A percentile compares a stretch with the other conserved stretches of the same genome.
phyloP scores from a whole-genome alignment of 441 rosid genomes.

The Adansonia rubrostipa region DNA sequence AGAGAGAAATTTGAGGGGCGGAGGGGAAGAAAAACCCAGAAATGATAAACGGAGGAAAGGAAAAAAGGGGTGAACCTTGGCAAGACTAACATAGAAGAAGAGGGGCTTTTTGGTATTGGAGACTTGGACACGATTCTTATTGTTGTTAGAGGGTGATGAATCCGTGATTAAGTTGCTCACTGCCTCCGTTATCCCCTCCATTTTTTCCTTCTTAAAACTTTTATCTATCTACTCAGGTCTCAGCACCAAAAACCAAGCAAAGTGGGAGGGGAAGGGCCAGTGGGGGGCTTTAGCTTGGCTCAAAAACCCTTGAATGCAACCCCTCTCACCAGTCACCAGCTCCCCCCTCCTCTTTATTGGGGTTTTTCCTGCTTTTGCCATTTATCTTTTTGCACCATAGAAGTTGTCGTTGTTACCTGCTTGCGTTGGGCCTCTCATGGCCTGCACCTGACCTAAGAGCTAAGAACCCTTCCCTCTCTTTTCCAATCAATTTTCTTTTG shows the following conservation, averaged over 20 bases:
- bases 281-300: not conserved
- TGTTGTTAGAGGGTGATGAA: constrained; percentile 33
- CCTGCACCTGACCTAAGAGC: not conserved
- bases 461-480: too few species aligned
- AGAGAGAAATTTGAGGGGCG: not conserved
- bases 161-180: constrained; percentile 46
- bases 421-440: not conserved
- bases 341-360: not conserved
- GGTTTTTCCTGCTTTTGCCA: not conserved
- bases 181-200: constrained; percentile 60
- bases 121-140: constrained; percentile 72
- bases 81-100: constrained; percentile 73
- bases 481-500: too few species aligned
- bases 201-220: constrained; percentile 18
- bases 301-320: constrained; percentile 23
- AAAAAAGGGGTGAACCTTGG: constrained; percentile 45
- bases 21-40: not conserved
- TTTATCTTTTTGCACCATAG: rapidly evolving
- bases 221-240: not conserved
- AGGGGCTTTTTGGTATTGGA: constrained; percentile 73
- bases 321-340: not conserved
- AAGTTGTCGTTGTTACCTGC: constrained; percentile 18
- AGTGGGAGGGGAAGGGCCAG: too few species aligned
- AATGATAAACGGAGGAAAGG: not conserved
- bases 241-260: not conserved